These are phyloP conservation scores for Colletotrichum melonis DNA, from an alignment of 2,329 filamentous ascomycete genomes.

Conservation along the genomic window DNA sequence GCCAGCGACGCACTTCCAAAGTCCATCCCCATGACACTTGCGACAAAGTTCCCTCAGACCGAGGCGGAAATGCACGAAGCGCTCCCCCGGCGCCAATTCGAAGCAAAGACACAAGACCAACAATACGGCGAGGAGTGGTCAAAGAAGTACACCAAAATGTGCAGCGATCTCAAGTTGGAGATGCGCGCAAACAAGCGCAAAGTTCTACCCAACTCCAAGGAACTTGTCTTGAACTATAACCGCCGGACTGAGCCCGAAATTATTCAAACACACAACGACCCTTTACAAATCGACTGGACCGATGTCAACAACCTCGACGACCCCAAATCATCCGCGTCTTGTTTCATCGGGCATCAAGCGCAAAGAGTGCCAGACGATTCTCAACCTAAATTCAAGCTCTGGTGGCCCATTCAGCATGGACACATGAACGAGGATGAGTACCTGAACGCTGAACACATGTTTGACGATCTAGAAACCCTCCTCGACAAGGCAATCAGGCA, in stretches of 20 bases:
- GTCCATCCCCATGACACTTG: constrained; percentile 93
- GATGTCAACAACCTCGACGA: constrained; percentile 76
- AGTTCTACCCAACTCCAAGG: constrained; percentile 96
- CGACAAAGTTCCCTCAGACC: constrained; percentile 79
- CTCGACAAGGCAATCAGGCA: constrained; percentile 86
- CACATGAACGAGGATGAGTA: constrained; percentile 95
- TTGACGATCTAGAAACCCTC: constrained; percentile 88
- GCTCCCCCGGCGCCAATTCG: constrained; percentile 77
- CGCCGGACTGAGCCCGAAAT: constrained; percentile 83
- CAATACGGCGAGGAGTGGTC: constrained; percentile 87
- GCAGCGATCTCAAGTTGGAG: constrained; percentile 85
- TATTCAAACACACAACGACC: constrained; percentile 95
- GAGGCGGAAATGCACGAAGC: constrained; percentile 87
- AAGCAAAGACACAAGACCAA: constrained; percentile 75
- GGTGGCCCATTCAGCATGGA: constrained; percentile 90
- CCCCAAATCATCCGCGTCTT: constrained; percentile 69
- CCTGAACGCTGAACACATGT: constrained; percentile 79
- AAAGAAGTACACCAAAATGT: constrained; percentile 83
- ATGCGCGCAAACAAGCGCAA: constrained; percentile 96
- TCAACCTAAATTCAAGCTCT: constrained; percentile 87
- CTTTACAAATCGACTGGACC: constrained; percentile 94
- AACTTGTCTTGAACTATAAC: constrained; percentile 95
- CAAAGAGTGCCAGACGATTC: constrained; percentile 91
- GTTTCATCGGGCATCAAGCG: constrained; percentile 85
- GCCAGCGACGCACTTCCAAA: constrained; percentile 96